Evolutionary conservation across 768 basidiomycete species (phyloP).

Genomic region (Coprinopsis strossmayeri): DNA sequence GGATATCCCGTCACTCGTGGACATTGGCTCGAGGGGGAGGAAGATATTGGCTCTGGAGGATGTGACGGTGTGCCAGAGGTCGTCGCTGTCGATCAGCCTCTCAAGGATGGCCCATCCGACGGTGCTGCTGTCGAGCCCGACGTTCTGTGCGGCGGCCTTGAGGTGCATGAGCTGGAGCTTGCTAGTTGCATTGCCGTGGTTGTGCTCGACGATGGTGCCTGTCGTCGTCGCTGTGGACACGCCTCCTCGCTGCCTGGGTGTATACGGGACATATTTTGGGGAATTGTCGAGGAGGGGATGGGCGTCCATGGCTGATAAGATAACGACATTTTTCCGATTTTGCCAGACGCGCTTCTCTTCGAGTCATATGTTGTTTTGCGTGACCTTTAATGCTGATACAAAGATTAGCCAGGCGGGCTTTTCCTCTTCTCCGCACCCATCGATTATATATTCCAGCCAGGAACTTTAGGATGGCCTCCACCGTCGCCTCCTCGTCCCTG

Average conservation of each 20-base stretch:
- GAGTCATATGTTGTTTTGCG: constrained; percentile 11
- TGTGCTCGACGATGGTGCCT: constrained; percentile 40
- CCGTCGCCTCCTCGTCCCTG: constrained; percentile 48
- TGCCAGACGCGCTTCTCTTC: no score
- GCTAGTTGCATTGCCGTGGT: constrained; percentile 54
- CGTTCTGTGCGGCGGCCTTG: constrained; percentile 62
- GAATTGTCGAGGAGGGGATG: constrained; percentile 56
- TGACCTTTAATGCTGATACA: constrained; percentile 8
- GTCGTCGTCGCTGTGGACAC: constrained; percentile 38
- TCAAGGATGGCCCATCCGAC: constrained; percentile 78
- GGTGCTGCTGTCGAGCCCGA: constrained; percentile 58
- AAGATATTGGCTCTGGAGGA: constrained; percentile 78
- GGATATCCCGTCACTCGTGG: constrained; percentile 50
- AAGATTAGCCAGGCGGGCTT: constrained; percentile 7
- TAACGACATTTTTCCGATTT: no score
- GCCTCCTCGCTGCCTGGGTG: constrained; percentile 62
- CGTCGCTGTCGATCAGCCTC: constrained; percentile 66
- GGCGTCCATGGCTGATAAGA: constrained; percentile 55
- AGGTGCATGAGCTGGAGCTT: constrained; percentile 69
- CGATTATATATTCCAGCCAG: constrained; percentile 16
- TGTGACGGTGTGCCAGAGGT: constrained; percentile 60
- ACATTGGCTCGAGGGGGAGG: constrained; percentile 59
- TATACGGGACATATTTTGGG: constrained; percentile 69
- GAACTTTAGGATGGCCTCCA: constrained; percentile 44
- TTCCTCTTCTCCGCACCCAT: constrained; percentile 17